Percentiles rank a stretch among this genome's conserved stretches.
Evolutionary conservation across 2,329 filamentous ascomycete genomes (phyloP).

Genomic region (Verticillium tricorpus): DNA sequence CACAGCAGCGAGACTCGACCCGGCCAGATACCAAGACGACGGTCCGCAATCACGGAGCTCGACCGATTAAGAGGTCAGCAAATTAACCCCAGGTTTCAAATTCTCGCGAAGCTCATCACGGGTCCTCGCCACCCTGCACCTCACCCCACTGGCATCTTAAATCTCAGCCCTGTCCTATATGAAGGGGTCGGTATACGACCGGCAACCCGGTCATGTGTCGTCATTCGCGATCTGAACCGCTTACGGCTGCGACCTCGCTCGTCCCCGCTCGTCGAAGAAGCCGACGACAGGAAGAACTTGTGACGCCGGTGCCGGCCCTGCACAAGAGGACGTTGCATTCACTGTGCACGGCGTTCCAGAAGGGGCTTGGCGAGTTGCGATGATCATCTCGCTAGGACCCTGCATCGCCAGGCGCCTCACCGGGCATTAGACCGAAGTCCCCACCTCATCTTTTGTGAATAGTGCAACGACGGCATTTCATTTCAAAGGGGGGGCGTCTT

Average conservation of each 20-base stretch:
- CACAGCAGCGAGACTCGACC: not conserved
- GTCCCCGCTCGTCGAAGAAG: not conserved
- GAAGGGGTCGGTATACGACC: not conserved
- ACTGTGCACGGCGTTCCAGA: too few relatives aligned
- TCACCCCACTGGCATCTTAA: not conserved
- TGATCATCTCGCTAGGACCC: too few relatives aligned
- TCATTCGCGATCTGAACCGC: not conserved
- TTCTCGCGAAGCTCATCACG: not conserved
- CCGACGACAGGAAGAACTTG: too few relatives aligned
- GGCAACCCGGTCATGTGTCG: not conserved
- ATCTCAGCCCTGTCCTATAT: not conserved
- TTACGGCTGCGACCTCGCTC: not conserved
- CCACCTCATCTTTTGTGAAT: too few relatives aligned
- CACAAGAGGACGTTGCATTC: too few relatives aligned
- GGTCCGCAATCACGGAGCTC: not conserved
- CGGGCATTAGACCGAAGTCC: too few relatives aligned
- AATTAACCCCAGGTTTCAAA: not conserved
- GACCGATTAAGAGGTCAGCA: not conserved
- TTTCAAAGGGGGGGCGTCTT: too few relatives aligned
- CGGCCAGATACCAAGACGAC: not conserved
- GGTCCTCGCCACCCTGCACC: not conserved
- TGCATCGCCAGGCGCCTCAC: too few relatives aligned
- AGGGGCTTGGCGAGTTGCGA: too few relatives aligned
- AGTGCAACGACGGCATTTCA: too few relatives aligned
- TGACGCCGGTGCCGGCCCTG: too few relatives aligned